These are phyloP conservation scores for Colletotrichum sp. DNA, from an alignment of 2,329 filamentous ascomycete species.

Conservation along the genomic window DNA sequence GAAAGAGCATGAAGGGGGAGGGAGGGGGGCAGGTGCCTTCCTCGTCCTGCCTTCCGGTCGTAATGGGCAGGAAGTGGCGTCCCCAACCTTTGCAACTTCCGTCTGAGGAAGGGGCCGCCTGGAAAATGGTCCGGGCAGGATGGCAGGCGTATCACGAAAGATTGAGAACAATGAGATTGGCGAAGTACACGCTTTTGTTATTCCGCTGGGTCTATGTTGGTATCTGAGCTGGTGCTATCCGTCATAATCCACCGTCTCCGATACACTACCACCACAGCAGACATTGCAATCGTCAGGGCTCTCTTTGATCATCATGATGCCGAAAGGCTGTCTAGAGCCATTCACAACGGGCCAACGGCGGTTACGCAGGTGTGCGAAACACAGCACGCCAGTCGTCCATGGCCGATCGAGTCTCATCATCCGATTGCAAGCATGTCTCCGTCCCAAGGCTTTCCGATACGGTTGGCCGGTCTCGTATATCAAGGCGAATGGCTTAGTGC, in stretches of 20 bases:
- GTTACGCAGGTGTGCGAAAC: conserved; percentile 40
- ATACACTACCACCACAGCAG: not conserved
- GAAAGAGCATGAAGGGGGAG: not conserved
- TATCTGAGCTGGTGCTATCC: not conserved
- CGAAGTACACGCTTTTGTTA: not conserved
- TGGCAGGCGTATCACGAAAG: accelerated
- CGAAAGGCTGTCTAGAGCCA: conserved; percentile 42
- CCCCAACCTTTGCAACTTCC: not conserved
- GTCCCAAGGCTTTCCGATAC: not conserved
- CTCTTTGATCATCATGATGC: conserved; percentile 64
- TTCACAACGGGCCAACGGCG: conserved; percentile 32
- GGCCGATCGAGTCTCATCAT: conserved; percentile 47
- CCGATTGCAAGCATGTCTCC: conserved; percentile 37
- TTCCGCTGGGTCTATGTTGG: conserved; percentile 1
- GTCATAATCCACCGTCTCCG: not conserved
- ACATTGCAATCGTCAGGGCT: conserved; percentile 53
- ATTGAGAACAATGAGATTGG: not conserved
- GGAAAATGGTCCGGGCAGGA: not conserved
- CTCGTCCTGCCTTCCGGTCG: not conserved
- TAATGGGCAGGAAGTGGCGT: not conserved
- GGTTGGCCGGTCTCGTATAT: not conserved
- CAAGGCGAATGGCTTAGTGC: conserved; percentile 46
- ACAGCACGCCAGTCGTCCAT: conserved; percentile 11
- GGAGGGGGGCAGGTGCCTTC: not conserved
- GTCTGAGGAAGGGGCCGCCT: not conserved